Conservation (phyloP, 306 rosid species). For the Lathyrus tuberosus region DNA sequence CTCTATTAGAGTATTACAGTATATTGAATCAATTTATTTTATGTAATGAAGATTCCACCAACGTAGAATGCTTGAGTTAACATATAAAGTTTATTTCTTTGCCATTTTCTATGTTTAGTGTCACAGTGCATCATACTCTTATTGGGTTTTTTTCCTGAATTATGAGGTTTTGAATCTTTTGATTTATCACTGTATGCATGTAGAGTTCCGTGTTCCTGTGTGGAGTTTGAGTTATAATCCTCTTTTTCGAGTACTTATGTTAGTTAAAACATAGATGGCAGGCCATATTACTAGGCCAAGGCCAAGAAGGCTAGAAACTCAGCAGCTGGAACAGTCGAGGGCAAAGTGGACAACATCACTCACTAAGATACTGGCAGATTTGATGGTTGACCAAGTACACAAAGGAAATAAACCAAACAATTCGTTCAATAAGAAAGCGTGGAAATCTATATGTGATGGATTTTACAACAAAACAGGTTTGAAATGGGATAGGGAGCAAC, state of each 20-base stretch:
- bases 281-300: conserved; percentile 51
- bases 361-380: conserved; percentile 64
- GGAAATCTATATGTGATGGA: conserved; percentile 67
- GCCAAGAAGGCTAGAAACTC: conserved; percentile 51
- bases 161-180: conserved; percentile 29
- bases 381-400: conserved; percentile 70
- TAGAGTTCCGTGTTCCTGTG: conserved; percentile 11
- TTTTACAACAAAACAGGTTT: conserved; percentile 63
- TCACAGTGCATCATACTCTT: neutral
- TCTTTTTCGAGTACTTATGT: conserved; percentile 17
- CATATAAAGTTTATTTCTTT: conserved; percentile 10
- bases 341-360: conserved; percentile 72
- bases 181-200: conserved; percentile 1
- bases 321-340: conserved; percentile 62
- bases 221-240: neutral
- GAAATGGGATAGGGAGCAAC: conserved; percentile 81
- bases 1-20: too few relatives aligned
- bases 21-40: neutral
- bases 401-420: conserved; percentile 57
- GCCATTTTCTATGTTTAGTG: conserved; percentile 18
- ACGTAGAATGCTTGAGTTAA: conserved; percentile 11
- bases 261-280: conserved; percentile 54
- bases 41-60: conserved; percentile 10
- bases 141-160: conserved; percentile 4
- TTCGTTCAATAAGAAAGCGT: conserved; percentile 70